Percentiles rank a stretch among this genome's conserved stretches.
phyloP scores from a whole-genome alignment of 1,284 basidiomycete species.

The Tilletia caries region DNA sequence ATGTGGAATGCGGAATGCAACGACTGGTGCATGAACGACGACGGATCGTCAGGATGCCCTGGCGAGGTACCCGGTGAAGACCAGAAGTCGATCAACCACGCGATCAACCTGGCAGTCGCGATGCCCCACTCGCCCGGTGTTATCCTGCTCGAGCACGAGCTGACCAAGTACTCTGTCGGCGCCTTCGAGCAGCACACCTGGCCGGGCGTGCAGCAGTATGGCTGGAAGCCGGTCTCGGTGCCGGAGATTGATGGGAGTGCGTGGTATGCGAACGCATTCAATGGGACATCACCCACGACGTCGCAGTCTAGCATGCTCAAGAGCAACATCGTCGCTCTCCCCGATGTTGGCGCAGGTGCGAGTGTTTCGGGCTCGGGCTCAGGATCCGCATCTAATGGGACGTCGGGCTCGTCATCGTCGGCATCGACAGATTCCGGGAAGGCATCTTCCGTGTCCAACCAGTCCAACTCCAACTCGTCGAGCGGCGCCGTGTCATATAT shows the following conservation, averaged over 20 bases:
- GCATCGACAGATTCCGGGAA: no score
- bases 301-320: neutral
- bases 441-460: no score
- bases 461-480: no score
- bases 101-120: conserved; percentile 20
- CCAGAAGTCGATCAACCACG: conserved; percentile 21
- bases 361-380: no score
- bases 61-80: conserved; percentile 26
- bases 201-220: conserved; percentile 64
- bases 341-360: neutral
- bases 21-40: conserved; percentile 16
- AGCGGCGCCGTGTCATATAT: no score
- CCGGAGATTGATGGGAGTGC: conserved; percentile 28
- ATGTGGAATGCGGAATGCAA: conserved; percentile 70
- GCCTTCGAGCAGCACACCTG: conserved; percentile 67
- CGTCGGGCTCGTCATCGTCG: no score
- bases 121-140: conserved; percentile 62
- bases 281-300: conserved; percentile 2
- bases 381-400: no score
- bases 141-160: conserved; percentile 78
- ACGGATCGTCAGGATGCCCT: conserved; percentile 32
- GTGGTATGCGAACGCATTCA: conserved; percentile 38
- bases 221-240: conserved; percentile 60
- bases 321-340: neutral
- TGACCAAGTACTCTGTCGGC: conserved; percentile 63